Conservation (phyloP, 768 basidiomycete genomes). For the Kondoa malvinella region DNA sequence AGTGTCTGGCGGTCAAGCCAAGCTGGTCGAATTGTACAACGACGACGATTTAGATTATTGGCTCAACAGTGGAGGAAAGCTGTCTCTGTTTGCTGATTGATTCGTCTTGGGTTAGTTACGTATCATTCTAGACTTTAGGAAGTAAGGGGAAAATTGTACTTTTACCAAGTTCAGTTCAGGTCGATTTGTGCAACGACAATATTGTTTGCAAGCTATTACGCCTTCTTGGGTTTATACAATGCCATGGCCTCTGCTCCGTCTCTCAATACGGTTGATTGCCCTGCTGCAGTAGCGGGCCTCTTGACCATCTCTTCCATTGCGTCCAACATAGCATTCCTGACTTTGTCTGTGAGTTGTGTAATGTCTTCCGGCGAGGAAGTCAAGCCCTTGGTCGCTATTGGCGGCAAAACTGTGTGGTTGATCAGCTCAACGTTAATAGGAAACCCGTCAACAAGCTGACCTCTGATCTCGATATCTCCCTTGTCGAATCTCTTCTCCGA, state of each 20-base stretch:
- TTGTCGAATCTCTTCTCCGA: conserved; percentile 39
- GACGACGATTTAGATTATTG: conserved; percentile 26
- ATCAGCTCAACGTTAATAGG: conserved; percentile 6
- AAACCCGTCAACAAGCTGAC: conserved; percentile 38
- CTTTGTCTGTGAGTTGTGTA: conserved; percentile 44
- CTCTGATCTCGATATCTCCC: conserved; percentile 64
- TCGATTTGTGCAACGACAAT: neutral
- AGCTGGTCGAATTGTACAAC: conserved; percentile 19
- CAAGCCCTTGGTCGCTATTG: conserved; percentile 57
- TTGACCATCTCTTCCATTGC: conserved; percentile 50
- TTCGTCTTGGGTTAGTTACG: neutral
- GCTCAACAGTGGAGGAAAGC: conserved; percentile 22
- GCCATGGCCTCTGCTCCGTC: neutral
- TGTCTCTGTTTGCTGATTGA: conserved; percentile 23
- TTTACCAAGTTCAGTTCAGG: too few species aligned
- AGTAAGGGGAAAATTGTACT: too few species aligned
- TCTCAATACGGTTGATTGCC: neutral
- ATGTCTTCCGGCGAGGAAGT: conserved; percentile 47
- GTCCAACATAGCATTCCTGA: conserved; percentile 62
- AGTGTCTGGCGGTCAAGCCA: conserved; percentile 11
- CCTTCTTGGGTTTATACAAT: neutral
- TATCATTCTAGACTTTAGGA: neutral
- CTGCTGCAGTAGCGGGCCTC: neutral
- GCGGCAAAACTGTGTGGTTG: conserved; percentile 60
- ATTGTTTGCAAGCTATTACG: neutral